Evolutionary conservation across 805 yeast species (phyloP), one percentile per base, ranked within the genome.

Genomic region (Sugiyamaella mastotermitis): DNA sequence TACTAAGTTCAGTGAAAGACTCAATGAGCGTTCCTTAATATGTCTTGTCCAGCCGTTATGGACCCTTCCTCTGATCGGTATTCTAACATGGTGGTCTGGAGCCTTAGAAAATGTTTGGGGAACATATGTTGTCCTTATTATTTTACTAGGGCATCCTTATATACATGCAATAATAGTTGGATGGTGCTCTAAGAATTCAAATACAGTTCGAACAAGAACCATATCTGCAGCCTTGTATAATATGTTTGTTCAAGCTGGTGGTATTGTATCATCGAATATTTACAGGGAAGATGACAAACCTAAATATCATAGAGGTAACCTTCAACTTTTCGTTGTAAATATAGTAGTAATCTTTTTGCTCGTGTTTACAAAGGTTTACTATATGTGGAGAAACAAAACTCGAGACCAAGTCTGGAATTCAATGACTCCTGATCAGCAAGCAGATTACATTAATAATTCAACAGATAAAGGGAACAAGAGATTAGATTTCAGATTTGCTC

Each of bases 181-280:
- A 19, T 75, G 83, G 78, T 69, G 76, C 40, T 77, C 86, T 0
- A 56, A 72, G 20, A 79, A 79, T 49, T 69, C 84, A 7, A 72
- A 75, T 53, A 66, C 80, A 1, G 81, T 80, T 19, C 59, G 79
- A n/a, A 62, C 75, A 2, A 63, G 88, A 48, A 73, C 86, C 0
- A 76, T 80, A 3, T 69, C 80, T 10, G 74, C 84, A 0, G 77
- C 86, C 0, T 41, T 80, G 33, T 78, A 74, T 51, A 81, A 80
- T 50, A 77, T 79, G 66, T 71, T 68, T 53, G 74, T 74, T 1
- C 87, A 81, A 52, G 62, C 74, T 0, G 80, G 77, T 1, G 56
- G 64, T 14, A 75, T 81, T 34, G 60, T 72, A 7, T 61, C 76
- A 2, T 61, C 77, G 5, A 73, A 79, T 49, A 66, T 81, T 5